These are phyloP conservation scores for Microcera coccophila DNA, from an alignment of 2,329 filamentous ascomycete species.

Conservation along the genomic window DNA sequence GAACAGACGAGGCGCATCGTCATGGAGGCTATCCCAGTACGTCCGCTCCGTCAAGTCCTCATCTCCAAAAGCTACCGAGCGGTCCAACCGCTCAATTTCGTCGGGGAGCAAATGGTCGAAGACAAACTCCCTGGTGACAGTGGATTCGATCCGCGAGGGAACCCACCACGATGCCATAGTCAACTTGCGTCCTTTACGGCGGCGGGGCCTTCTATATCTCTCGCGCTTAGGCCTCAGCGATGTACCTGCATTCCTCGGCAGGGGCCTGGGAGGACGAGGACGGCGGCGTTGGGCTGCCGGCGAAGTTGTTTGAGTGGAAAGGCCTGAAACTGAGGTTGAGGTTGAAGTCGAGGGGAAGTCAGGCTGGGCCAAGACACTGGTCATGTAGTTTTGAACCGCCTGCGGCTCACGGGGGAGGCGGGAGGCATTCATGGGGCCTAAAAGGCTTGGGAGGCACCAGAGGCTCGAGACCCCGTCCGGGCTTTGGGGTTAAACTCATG, in stretches of 20 bases:
- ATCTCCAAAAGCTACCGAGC: constrained; percentile 59
- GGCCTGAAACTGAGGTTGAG: background rate
- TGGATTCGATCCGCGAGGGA: constrained; percentile 62
- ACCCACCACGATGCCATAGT: constrained; percentile 63
- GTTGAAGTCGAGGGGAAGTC: background rate
- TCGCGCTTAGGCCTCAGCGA: background rate
- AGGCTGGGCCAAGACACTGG: background rate
- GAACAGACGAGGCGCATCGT: constrained; percentile 66
- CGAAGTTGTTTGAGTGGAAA: background rate
- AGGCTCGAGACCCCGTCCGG: constrained; percentile 1
- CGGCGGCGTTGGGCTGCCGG: background rate
- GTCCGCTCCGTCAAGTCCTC: constrained; percentile 67
- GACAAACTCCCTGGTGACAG: constrained; percentile 66
- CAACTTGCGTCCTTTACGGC: constrained; percentile 11
- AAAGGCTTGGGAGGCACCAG: constrained; percentile 13
- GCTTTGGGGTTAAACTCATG: constrained; percentile 19
- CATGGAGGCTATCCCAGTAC: constrained; percentile 74
- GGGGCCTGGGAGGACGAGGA: background rate
- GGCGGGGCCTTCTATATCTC: constrained; percentile 2
- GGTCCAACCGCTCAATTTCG: constrained; percentile 59
- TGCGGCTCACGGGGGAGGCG: constrained; percentile 16
- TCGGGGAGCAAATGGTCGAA: constrained; percentile 59
- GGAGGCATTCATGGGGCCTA: constrained; percentile 24
- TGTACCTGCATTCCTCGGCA: background rate
- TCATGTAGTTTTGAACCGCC: constrained; percentile 7